Conservation (phyloP, 108 stramenopile species). For the Stephanodiscus triporus region DNA sequence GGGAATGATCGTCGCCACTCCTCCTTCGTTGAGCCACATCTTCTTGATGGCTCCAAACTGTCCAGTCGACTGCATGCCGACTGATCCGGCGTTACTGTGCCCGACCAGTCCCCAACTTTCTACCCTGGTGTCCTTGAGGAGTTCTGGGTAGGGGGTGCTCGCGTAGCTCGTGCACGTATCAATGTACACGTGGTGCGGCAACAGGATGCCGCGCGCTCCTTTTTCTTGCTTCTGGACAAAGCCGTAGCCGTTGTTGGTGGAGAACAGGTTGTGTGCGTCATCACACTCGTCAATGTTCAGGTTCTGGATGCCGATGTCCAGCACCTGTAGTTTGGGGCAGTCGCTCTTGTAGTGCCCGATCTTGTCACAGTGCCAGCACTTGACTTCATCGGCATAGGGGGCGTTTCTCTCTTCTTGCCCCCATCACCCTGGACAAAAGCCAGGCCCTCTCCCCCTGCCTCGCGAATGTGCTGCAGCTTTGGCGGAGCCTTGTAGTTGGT, state of each 20-base stretch:
- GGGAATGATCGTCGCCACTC: background rate
- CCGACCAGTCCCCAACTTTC: background rate
- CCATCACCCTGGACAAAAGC: background rate
- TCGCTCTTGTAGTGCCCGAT: background rate
- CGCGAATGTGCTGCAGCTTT: background rate
- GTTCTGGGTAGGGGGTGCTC: background rate
- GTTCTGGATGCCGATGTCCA: background rate
- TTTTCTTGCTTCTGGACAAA: background rate
- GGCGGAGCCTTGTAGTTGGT: background rate
- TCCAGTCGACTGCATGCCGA: no score
- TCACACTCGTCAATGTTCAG: background rate
- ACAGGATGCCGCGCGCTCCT: background rate
- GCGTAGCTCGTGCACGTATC: background rate
- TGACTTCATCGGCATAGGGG: no score
- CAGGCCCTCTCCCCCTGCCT: background rate
- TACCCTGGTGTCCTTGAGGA: background rate
- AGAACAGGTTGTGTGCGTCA: background rate
- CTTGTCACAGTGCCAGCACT: background rate
- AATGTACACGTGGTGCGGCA: background rate
- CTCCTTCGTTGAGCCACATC: background rate
- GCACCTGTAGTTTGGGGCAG: background rate
- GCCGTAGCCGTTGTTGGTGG: background rate
- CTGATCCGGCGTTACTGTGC: background rate
- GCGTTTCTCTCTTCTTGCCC: background rate
- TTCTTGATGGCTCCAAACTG: background rate